Base-by-base conservation (phyloP, 2,329 filamentous ascomycete genomes). In the Drechslerella stenobrocha region DNA sequence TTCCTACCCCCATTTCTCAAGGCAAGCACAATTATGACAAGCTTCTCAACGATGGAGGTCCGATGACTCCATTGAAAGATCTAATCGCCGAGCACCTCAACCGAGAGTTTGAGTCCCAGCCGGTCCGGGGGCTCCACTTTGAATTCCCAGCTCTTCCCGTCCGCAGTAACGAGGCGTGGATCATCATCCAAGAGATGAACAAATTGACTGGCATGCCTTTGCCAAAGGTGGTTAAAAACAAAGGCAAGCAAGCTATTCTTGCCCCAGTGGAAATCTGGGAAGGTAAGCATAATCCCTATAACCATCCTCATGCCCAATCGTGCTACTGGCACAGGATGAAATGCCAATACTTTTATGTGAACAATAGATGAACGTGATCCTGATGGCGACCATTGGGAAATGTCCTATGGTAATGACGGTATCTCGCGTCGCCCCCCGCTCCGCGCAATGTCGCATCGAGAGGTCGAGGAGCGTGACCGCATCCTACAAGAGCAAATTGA, bases 31-130 rank as follows among this genome's bases (percentile, higher is more conserved):
- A 35, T 3, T 7, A 4, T n/a, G 7, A 35, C 6, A 2, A 50
- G n/a, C 11, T 22, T 3, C 2, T 18, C 15, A 6, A 34, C 24
- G 46, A 35, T 28, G 18, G n/a, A 9, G 28, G 28, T 4, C 46
- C 46, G 4, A 50, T 50, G 46, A 50, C 46, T 18, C 46, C 46
- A n/a, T 15, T 50, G 11, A 20, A 50, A 11, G 11, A 35, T 6
- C 46, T 50, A 2, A 35, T 50, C 46, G 8, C 26, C 2, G 26
- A 32, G 3, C 2, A 50, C 5, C 5, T 34, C 28, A 9, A 11
- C 5, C 28, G 11, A 5, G 28, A 30, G 22, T 2, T 8, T 13
- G n/a, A n/a, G n/a, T n/a, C n/a, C n/a, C n/a, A n/a, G n/a, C n/a
- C n/a, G n/a, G n/a, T n/a, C n/a, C n/a, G n/a, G n/a, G n/a, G n/a